phyloP scores from a whole-genome alignment of 139 green algal species.

The Tetraselmis chui region DNA sequence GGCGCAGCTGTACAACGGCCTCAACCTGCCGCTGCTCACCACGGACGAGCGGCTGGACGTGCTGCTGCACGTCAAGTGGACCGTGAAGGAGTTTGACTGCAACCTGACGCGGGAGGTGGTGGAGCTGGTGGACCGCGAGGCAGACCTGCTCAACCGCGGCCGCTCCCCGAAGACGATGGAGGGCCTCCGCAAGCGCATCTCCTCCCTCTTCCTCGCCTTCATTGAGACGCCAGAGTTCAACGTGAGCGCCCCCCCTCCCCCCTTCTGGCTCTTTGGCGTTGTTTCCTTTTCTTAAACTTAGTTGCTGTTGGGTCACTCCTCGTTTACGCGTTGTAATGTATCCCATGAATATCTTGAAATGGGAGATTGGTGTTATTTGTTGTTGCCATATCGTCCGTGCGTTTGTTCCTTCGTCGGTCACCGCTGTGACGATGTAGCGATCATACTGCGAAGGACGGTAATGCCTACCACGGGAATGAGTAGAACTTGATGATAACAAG shows the following conservation, averaged over 20 bases:
- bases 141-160: slow-evolving; percentile 76
- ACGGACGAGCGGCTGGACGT: slow-evolving; percentile 76
- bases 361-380: too few relatives aligned
- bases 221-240: slow-evolving; percentile 76
- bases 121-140: slow-evolving; percentile 68
- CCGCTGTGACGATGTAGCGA: too few relatives aligned
- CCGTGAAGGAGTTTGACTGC: slow-evolving; percentile 76
- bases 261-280: too few relatives aligned
- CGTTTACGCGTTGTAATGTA: too few relatives aligned
- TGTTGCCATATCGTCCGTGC: too few relatives aligned
- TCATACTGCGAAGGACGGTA: too few relatives aligned
- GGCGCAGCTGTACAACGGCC: slow-evolving; percentile 64
- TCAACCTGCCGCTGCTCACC: slow-evolving; percentile 44
- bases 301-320: too few relatives aligned
- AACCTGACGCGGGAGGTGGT: slow-evolving; percentile 69
- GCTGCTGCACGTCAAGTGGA: slow-evolving; percentile 84
- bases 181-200: slow-evolving; percentile 66
- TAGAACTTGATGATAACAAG: too few relatives aligned
- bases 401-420: too few relatives aligned
- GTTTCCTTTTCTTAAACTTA: too few relatives aligned
- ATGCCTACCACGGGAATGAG: too few relatives aligned
- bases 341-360: too few relatives aligned
- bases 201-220: slow-evolving; percentile 65
- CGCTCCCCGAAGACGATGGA: slow-evolving; percentile 50
- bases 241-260: slow-evolving; percentile 20